Base-by-base conservation (phyloP, 1,284 basidiomycete genomes). In the Volvariella volvacea region DNA sequence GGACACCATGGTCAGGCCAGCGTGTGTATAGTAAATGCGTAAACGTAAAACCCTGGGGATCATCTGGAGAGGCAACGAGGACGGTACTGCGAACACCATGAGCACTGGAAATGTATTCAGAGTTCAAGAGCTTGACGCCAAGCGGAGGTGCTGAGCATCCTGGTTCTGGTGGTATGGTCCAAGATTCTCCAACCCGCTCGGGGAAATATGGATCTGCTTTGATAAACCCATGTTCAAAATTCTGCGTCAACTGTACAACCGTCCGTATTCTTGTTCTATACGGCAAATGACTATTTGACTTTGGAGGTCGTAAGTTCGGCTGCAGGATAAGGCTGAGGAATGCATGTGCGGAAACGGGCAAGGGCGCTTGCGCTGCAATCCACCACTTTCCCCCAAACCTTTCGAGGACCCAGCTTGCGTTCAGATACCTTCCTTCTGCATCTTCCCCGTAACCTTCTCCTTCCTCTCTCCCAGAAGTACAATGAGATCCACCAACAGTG, bases 1-100 rank as follows among this genome's bases (percentile, higher is more conserved):
- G 86, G 3, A 88, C 75, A 34, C 88, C 87, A 51, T 88, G 83
- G 60, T 93, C 90, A 14, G 88, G 88, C 90, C 90, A 93, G 2
- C 79, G 74, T 10, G 70, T 65, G 53, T 84, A 89, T 25, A 91
- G 66, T 54, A 92, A 55, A 59, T 92, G 88, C 22, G 73, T 74
- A 57, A 92, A 84, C 4, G 34, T 36, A 8, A 15, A 7, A 16
- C n/a, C n/a, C 14, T 15, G 6, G 7, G 34, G 34, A n/a, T 15
- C 8, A 15, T 7, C 7, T 36, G 34, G 34, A 6, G 25, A 28
- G 34, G 19, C 47, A 37, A 73, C 48, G 14, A 67, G 58, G 7
- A 72, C 53, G 21, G 70, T 78, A 61, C 82, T 83, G 53, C 71
- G 67, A n/a, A 80, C 51, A 54, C 80, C 85, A 44, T 73, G 70